Base-by-base conservation (phyloP, 441 rosid species). In the California macrophylla region DNA sequence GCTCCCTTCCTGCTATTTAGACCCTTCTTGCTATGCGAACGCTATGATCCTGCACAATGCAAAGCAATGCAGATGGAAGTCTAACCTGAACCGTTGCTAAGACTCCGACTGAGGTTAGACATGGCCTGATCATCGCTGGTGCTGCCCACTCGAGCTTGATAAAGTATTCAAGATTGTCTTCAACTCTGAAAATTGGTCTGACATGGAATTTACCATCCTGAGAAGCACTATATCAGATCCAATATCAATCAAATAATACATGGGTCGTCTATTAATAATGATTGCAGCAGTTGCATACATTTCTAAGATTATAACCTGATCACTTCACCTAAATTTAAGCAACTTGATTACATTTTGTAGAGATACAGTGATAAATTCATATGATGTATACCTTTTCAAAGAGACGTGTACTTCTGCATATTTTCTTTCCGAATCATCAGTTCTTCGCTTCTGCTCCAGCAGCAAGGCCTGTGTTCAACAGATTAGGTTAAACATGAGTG, bases 181-280 rank as follows among this genome's bases (percentile, higher is more conserved):
- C 78, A 91, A 78, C 86, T 90, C 96, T 18, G 96, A 79, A 80
- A 91, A 85, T 81, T 91, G 97, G 78, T 90, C 94, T 6, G 96
- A 85, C 89, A 93, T 88, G 77, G 83, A 82, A 69, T 87, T 82
- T 72, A 90, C 77, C 88, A 94, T 83, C 91, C 98, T 90, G 99
- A 77, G 82, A 81, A 85, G 82, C 82, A 87, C 93, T 87, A 87
- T 81, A 85, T 82, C 85, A 77, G 83, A 77, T 81, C 74, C 78
- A 77, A 83, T 70, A 83, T 88, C 82, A 86, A 82, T 78, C 80
- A 75, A 76, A 73, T 58, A 74, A 76, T 66, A 58, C 50, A 62
- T 28, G 30, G 3, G 9, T 45, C 64, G 36, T 60, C 34, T 69
- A 66, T 36, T 25, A 3, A 64, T 58, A 58, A 28, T 60, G 60